phyloP scores from a whole-genome alignment of 2,329 filamentous ascomycete genomes.

The Fusarium humuli region DNA sequence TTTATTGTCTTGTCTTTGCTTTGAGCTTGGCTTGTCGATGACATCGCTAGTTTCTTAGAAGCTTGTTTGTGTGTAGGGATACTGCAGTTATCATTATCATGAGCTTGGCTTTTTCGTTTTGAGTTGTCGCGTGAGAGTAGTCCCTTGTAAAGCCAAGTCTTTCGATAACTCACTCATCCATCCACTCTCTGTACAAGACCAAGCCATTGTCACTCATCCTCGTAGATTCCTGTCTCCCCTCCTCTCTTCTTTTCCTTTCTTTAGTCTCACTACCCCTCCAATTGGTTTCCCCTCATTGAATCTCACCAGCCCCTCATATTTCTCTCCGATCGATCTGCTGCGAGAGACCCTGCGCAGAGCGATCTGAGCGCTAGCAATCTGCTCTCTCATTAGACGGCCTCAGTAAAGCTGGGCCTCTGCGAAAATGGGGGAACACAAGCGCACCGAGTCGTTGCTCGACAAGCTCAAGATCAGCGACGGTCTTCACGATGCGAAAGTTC shows the following conservation, averaged over 20 bases:
- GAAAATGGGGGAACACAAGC: conserved; percentile 48
- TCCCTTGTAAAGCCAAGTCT: conserved; percentile 29
- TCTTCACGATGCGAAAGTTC: conserved; percentile 68
- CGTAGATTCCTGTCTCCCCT: background rate
- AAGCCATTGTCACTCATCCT: conserved; percentile 20
- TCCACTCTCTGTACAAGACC: background rate
- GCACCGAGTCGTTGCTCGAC: conserved; percentile 50
- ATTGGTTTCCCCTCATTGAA: conserved; percentile 23
- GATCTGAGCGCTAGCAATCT: conserved; percentile 1
- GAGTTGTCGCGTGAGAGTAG: conserved; percentile 32
- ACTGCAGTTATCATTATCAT: background rate
- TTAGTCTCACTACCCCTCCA: conserved; percentile 17
- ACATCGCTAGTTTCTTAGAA: conserved; percentile 14
- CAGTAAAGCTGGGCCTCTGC: conserved; percentile 15
- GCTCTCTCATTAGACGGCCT: conserved; percentile 11
- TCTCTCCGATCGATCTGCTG: conserved; percentile 21
- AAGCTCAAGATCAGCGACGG: conserved; percentile 64
- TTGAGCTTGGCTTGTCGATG: conserved; percentile 23
- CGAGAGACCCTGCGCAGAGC: conserved; percentile 2
- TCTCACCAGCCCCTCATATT: conserved; percentile 8
- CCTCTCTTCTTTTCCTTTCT: background rate
- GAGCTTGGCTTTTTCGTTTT: conserved; percentile 8
- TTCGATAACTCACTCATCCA: background rate
- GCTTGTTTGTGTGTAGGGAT: background rate
- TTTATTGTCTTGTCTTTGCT: conserved; percentile 21